These are phyloP conservation scores for Calonectria montana DNA, from an alignment of 2,329 filamentous ascomycete genomes.

Conservation along the genomic window DNA sequence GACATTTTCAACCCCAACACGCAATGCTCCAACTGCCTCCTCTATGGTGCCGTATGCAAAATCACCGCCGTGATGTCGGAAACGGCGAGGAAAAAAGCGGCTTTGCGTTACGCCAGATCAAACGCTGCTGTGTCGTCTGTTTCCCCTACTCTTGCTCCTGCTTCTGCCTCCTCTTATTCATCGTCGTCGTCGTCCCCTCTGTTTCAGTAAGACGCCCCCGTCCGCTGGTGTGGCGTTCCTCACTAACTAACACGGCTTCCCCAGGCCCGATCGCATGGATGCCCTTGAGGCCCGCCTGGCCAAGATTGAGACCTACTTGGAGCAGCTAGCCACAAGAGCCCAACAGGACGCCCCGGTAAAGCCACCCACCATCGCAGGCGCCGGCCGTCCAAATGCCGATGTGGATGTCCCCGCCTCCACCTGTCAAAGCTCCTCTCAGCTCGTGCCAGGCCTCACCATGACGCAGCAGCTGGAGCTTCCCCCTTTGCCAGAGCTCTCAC, in stretches of 20 bases:
- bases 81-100: constrained; percentile 18
- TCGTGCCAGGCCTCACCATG: background rate
- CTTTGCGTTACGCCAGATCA: background rate
- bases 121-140: background rate
- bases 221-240: background rate
- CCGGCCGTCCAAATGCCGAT: background rate
- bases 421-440: background rate
- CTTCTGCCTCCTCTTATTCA: background rate
- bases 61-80: constrained; percentile 16
- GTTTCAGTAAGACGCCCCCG: background rate
- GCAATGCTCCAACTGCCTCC: constrained; percentile 51
- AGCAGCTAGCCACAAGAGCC: background rate
- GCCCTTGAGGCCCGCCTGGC: constrained; percentile 34
- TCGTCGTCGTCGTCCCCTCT: background rate
- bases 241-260: background rate
- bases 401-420: background rate
- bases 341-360: background rate
- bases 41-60: constrained; percentile 49
- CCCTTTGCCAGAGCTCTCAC: constrained; percentile 31
- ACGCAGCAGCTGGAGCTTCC: constrained; percentile 27
- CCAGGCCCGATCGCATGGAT: constrained; percentile 27
- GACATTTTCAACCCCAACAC: constrained; percentile 48
- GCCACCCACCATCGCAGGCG: background rate
- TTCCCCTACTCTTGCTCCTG: background rate
- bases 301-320: constrained; percentile 31